These are phyloP conservation scores for Oryza australiensis DNA, from an alignment of 176 grass and related monocot genomes.

Conservation along the genomic window DNA sequence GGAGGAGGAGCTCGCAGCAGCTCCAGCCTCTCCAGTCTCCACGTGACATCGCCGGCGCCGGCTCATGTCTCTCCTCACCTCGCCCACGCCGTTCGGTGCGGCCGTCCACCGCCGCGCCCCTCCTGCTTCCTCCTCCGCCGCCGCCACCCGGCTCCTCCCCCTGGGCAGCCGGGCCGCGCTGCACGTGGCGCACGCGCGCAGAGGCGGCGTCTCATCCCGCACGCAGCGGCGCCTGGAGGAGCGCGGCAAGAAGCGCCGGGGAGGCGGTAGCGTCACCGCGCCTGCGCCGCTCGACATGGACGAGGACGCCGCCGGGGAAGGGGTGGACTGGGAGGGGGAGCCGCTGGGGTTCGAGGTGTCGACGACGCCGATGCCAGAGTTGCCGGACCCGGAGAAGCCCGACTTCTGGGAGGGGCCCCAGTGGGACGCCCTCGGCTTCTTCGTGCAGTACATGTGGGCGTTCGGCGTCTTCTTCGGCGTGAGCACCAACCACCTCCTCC, in stretches of 20 bases:
- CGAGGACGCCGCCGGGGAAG: conserved; percentile 23
- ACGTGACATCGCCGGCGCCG: conserved; percentile 26
- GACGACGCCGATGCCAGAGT: conserved; percentile 74
- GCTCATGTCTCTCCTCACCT: conserved; percentile 35
- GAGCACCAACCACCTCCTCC: conserved; percentile 28
- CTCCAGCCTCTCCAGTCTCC: conserved; percentile 34
- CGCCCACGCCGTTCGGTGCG: conserved; percentile 45
- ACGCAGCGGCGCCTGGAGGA: conserved; percentile 84
- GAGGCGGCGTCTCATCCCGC: conserved; percentile 79
- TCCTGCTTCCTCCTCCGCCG: not conserved
- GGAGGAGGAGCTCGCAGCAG: not conserved
- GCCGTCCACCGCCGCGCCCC: conserved; percentile 21
- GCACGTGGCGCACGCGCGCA: conserved; percentile 61
- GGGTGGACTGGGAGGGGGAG: conserved; percentile 49
- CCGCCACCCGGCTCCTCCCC: not conserved
- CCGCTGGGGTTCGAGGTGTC: conserved; percentile 76
- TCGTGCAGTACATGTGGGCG: conserved; percentile 87
- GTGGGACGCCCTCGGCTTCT: conserved; percentile 74
- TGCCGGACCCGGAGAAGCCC: conserved; percentile 53
- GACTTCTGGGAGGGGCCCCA: conserved; percentile 76
- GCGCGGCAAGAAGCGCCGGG: conserved; percentile 62
- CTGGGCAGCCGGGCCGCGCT: conserved; percentile 27
- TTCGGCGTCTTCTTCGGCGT: conserved; percentile 89
- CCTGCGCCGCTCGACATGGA: conserved; percentile 29
- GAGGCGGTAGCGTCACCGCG: conserved; percentile 33